Conservation (phyloP, 495 filamentous ascomycete species). For the Hypoxylon intermedium region DNA sequence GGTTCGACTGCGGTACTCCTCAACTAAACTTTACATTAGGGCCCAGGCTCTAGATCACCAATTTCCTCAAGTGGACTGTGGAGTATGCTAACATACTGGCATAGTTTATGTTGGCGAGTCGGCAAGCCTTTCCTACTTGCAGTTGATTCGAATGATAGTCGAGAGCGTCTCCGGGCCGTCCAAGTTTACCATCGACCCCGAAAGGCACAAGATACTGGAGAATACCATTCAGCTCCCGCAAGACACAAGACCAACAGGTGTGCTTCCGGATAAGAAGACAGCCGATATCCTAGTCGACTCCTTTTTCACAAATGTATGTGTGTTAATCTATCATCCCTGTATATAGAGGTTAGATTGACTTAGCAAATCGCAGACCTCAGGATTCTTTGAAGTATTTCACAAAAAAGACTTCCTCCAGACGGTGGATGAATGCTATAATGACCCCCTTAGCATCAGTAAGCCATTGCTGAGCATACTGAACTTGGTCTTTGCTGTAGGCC, state of each 20-base stretch:
- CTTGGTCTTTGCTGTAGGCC: slow-evolving; percentile 65
- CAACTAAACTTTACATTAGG: background rate
- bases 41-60: background rate
- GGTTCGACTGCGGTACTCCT: background rate
- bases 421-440: slow-evolving; percentile 60
- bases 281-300: slow-evolving; percentile 62
- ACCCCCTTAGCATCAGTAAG: slow-evolving; percentile 57
- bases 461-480: slow-evolving; percentile 62
- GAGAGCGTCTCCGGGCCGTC: slow-evolving; percentile 69
- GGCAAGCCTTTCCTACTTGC: slow-evolving; percentile 73
- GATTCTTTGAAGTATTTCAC: slow-evolving; percentile 63
- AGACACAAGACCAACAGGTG: slow-evolving; percentile 52
- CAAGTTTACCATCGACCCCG: slow-evolving; percentile 72
- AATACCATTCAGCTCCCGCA: slow-evolving; percentile 59
- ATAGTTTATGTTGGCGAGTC: slow-evolving; percentile 76
- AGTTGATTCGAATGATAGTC: slow-evolving; percentile 75
- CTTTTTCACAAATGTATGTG: slow-evolving; percentile 68
- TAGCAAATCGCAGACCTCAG: slow-evolving; percentile 56
- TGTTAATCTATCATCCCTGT: slow-evolving; percentile 23
- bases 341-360: slow-evolving; percentile 4
- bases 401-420: slow-evolving; percentile 54
- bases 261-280: slow-evolving; percentile 62
- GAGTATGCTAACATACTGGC: slow-evolving; percentile 11
- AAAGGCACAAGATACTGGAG: slow-evolving; percentile 72
- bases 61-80: background rate